These are phyloP conservation scores for Talaromyces proteolyticus DNA, from an alignment of 495 filamentous ascomycete genomes.

Conservation along the genomic window DNA sequence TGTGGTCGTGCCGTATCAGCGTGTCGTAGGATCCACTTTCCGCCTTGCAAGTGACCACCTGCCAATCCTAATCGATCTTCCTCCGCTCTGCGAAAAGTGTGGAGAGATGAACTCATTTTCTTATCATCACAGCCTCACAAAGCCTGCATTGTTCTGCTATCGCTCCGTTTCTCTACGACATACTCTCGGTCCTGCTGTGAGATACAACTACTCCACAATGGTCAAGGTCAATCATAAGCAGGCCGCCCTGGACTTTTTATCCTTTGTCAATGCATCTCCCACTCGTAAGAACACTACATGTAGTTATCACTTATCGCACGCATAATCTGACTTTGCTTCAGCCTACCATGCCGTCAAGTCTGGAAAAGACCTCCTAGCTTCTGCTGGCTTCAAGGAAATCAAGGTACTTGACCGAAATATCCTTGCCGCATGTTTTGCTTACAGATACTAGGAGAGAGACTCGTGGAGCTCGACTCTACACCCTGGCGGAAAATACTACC, in stretches of 20 bases:
- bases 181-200: not conserved
- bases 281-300: slow-evolving; percentile 61
- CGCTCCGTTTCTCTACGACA: not conserved
- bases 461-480: slow-evolving; percentile 75
- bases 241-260: slow-evolving; percentile 76
- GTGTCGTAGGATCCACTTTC: too few relatives aligned
- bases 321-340: slow-evolving; percentile 24
- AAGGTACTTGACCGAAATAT: slow-evolving; percentile 40
- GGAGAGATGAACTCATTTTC: not conserved
- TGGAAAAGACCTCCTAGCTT: slow-evolving; percentile 63
- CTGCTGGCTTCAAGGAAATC: slow-evolving; percentile 81
- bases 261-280: slow-evolving; percentile 91
- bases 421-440: not conserved
- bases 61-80: slow-evolving; percentile 7
- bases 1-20: too few relatives aligned
- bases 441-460: slow-evolving; percentile 66
- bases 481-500: slow-evolving; percentile 91
- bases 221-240: slow-evolving; percentile 48
- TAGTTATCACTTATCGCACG: not conserved
- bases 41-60: slow-evolving; percentile 6
- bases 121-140: not conserved
- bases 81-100: not conserved
- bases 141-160: not conserved
- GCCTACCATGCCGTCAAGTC: slow-evolving; percentile 92
- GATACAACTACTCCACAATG: slow-evolving; percentile 43